A percentile compares a stretch with the other conserved stretches of the same genome.
These are phyloP conservation scores for Rhodotorula sp. DNA, from an alignment of 1,284 basidiomycete species.

Conservation along the genomic window DNA sequence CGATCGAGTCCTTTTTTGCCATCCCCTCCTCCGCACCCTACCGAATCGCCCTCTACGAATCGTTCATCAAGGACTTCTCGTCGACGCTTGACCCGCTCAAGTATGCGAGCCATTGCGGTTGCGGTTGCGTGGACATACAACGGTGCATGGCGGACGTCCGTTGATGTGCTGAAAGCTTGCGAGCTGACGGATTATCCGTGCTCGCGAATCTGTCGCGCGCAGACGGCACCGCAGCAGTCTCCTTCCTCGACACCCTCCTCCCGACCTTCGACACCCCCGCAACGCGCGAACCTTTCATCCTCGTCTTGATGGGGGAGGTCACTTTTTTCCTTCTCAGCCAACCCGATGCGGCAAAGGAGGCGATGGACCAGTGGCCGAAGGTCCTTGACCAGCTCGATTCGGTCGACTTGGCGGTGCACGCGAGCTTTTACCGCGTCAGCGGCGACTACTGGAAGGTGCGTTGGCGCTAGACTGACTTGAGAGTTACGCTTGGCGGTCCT, in stretches of 20 bases:
- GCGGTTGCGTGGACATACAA: constrained; percentile 67
- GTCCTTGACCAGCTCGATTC: constrained; percentile 73
- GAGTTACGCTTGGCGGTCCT: too few species aligned
- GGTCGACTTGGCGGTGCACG: constrained; percentile 73
- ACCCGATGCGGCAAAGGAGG: constrained; percentile 77
- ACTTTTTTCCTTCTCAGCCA: constrained; percentile 71
- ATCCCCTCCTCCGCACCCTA: constrained; percentile 69
- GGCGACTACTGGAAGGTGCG: constrained; percentile 93
- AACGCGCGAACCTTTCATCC: constrained; percentile 60
- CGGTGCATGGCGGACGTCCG: constrained; percentile 43
- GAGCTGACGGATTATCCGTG: too few species aligned
- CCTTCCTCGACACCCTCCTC: constrained; percentile 70
- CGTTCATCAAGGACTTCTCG: constrained; percentile 76
- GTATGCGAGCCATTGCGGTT: constrained; percentile 86
- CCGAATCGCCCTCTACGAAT: constrained; percentile 80
- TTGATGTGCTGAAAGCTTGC: too few species aligned
- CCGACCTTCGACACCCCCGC: constrained; percentile 9
- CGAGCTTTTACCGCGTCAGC: constrained; percentile 88
- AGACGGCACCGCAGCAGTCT: constrained; percentile 68
- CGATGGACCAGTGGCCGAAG: constrained; percentile 84
- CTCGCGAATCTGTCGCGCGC: background rate
- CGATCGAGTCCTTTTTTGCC: constrained; percentile 80
- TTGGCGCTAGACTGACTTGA: constrained; percentile 2
- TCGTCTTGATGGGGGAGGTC: constrained; percentile 51
- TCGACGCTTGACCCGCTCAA: constrained; percentile 80